These are phyloP conservation scores for Sugiyamaella neomexicana DNA, from an alignment of 1,139 yeast genomes.

Conservation along the genomic window DNA sequence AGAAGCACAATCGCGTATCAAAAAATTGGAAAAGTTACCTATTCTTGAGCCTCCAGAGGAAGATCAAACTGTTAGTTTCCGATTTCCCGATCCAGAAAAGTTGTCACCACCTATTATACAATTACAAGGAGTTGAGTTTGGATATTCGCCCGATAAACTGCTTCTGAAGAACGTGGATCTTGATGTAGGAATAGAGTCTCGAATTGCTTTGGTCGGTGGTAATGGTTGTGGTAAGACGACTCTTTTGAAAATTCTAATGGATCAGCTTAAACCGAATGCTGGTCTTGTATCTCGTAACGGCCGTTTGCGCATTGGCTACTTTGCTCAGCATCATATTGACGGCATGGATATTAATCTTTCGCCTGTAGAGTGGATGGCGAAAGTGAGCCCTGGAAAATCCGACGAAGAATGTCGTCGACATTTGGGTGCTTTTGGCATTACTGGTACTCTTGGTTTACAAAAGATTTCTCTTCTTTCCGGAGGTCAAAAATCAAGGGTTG, in stretches of 20 bases:
- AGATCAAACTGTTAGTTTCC: constrained; percentile 79
- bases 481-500: constrained; percentile 98
- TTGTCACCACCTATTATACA: constrained; percentile 93
- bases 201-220: constrained; percentile 97
- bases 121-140: constrained; percentile 81
- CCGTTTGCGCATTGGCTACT: constrained; percentile 88
- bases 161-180: constrained; percentile 74
- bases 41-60: constrained; percentile 92
- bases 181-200: constrained; percentile 89
- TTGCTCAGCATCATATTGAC: constrained; percentile 99
- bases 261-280: constrained; percentile 63
- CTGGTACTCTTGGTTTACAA: constrained; percentile 90
- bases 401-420: constrained; percentile 98
- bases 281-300: constrained; percentile 83
- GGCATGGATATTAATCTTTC: constrained; percentile 88
- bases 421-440: constrained; percentile 94
- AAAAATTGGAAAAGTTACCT: constrained; percentile 92
- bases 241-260: constrained; percentile 80
- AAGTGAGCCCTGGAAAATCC: constrained; percentile 84
- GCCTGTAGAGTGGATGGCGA: constrained; percentile 94
- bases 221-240: constrained; percentile 99
- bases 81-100: constrained; percentile 92
- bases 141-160: constrained; percentile 66
- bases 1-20: constrained; percentile 97
- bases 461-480: constrained; percentile 90